Conservation (phyloP, 768 basidiomycete genomes). For the Grammothele lineata region DNA sequence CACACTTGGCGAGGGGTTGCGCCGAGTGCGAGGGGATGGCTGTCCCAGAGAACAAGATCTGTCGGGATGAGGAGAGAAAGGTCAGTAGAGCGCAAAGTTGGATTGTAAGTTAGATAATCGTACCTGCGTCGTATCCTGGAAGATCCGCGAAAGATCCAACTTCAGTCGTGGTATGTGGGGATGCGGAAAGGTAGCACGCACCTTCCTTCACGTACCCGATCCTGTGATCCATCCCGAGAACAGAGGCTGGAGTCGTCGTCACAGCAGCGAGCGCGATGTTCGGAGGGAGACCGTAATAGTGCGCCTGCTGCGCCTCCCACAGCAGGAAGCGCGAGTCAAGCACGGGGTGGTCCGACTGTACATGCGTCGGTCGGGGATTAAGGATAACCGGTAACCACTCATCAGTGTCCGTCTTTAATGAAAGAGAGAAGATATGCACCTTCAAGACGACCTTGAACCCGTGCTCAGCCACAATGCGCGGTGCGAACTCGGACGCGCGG, state of each 20-base stretch:
- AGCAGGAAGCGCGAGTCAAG: constrained; percentile 62
- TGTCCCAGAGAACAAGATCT: constrained; percentile 77
- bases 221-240: constrained; percentile 64
- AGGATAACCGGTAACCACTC: no score
- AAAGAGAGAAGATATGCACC: constrained; percentile 25
- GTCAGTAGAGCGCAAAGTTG: no score
- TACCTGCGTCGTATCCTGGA: constrained; percentile 11
- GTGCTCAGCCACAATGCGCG: constrained; percentile 52
- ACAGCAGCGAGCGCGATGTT: constrained; percentile 57
- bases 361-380: no score
- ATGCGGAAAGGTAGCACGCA: no score
- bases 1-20: constrained; percentile 79
- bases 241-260: constrained; percentile 58
- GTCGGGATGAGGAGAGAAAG: neutral
- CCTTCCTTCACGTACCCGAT: constrained; percentile 67
- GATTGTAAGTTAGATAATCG: neutral
- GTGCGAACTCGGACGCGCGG: constrained; percentile 60
- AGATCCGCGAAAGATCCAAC: no score
- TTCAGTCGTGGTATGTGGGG: no score
- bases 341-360: constrained; percentile 57
- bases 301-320: constrained; percentile 67
- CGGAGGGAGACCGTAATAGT: constrained; percentile 56
- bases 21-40: constrained; percentile 72
- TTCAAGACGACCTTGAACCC: constrained; percentile 61
- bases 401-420: no score